Evolutionary conservation across 148 eudicot genomes (phyloP).

Genomic region (Amaranthus palmeri): DNA sequence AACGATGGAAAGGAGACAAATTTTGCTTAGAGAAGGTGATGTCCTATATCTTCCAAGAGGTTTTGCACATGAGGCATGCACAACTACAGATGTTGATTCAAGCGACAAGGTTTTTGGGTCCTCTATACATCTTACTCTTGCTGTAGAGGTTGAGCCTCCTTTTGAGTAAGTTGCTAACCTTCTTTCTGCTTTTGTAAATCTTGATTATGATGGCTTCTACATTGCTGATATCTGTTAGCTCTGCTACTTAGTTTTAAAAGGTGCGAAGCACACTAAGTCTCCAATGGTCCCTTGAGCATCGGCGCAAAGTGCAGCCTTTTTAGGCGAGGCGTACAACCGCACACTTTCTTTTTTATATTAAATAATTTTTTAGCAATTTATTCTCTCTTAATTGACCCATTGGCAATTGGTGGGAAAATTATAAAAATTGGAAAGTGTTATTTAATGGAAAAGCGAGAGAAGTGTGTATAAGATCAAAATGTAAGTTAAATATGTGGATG

Average conservation of each 20-base stretch:
- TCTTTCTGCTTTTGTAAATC: not conserved
- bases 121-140: conserved; percentile 80
- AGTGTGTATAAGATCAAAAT: too few species aligned
- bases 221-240: not conserved
- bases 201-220: not conserved
- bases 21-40: conserved; percentile 72
- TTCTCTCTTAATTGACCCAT: too few species aligned
- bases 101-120: conserved; percentile 22
- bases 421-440: too few species aligned
- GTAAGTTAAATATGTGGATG: not conserved
- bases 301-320: too few species aligned
- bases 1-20: conserved; percentile 28
- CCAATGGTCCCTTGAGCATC: too few species aligned
- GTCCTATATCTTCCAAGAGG: conserved; percentile 90
- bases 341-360: too few species aligned
- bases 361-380: too few species aligned
- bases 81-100: conserved; percentile 32
- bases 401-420: too few species aligned
- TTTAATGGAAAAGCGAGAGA: too few species aligned
- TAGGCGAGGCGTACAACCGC: too few species aligned
- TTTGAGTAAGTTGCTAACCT: conserved; percentile 63
- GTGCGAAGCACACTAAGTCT: not conserved
- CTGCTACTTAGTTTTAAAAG: not conserved
- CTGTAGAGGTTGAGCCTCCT: conserved; percentile 84
- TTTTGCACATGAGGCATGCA: conserved; percentile 73